Evolutionary conservation across 495 filamentous ascomycete genomes (phyloP).

Genomic region (Podospora anserina): DNA sequence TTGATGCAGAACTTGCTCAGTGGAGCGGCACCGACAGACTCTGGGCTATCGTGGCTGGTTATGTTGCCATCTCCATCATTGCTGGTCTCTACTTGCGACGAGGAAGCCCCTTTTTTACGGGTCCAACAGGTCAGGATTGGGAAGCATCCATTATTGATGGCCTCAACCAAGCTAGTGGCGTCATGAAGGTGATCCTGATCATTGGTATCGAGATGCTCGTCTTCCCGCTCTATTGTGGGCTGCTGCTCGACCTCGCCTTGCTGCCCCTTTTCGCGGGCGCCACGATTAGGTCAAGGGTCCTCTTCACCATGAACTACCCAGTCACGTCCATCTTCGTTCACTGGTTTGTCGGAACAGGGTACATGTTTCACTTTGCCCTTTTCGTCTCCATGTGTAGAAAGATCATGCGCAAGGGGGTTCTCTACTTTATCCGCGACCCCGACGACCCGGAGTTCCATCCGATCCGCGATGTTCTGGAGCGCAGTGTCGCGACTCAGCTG

Average conservation of each 20-base stretch:
- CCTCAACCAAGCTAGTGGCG: conserved; percentile 88
- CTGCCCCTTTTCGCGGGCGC: conserved; percentile 83
- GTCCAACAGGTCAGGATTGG: conserved; percentile 63
- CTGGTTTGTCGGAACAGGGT: conserved; percentile 98
- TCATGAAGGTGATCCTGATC: conserved; percentile 97
- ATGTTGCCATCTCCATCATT: conserved; percentile 65
- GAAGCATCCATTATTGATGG: conserved; percentile 78
- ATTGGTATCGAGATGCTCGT: conserved; percentile 99
- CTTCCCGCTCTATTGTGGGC: conserved; percentile 92
- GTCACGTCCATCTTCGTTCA: conserved; percentile 91
- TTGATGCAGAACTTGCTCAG: conserved; percentile 63
- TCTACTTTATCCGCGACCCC: conserved; percentile 98
- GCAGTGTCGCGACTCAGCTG: conserved; percentile 87
- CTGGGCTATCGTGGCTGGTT: conserved; percentile 78
- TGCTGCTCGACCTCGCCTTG: conserved; percentile 83
- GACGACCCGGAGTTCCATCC: conserved; percentile 99
- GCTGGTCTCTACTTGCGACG: conserved; percentile 76
- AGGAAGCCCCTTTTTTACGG: conserved; percentile 61
- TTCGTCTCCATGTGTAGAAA: conserved; percentile 99
- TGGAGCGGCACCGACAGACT: conserved; percentile 76
- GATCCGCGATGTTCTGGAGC: conserved; percentile 92
- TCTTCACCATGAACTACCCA: conserved; percentile 71
- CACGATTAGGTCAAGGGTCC: conserved; percentile 67
- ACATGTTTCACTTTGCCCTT: conserved; percentile 99
- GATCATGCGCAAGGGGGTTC: conserved; percentile 88